Evolutionary conservation across 305 asterid genomes (phyloP), one percentile per base, ranked within the genome.

Genomic region (Ajuga reptans): DNA sequence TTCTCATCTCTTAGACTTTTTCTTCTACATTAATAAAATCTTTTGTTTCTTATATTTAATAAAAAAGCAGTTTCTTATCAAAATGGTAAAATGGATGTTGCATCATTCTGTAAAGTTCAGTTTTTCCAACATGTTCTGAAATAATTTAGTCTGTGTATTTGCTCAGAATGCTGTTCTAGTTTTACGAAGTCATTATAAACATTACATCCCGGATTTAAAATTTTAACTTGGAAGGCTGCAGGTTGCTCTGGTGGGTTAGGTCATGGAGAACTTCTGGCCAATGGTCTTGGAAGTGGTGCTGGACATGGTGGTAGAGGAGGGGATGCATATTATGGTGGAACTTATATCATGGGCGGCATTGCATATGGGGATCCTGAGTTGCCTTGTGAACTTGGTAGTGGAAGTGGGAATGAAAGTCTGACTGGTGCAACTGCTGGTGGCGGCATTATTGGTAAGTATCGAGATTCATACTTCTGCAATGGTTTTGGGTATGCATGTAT

Each of bases 261-360:
- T 65, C 91, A 69, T 54, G 97, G 96, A 67, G 82, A 77, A 81
- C 74, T 82, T 71, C 83, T 86, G 53, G 83, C 93, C 58, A 82
- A 68, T 66, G 96, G 93, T 74, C 81, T 85, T 29, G 74, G 85
- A 66, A 81, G 97, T 75, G 97, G 97, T 77, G 96, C 96, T 73
- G 97, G 97, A 68, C 93, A 91, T 83, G 97, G 97, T 72, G 97
- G 97, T 56, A 83, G 74, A 84, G 97, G 97, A 58, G 97, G 97
- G 58, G 95, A 87, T 84, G 84, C 88, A 15, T 91, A 82, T 77
- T 82, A 81, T 33, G 82, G 79, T 42, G 96, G 89, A 42, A 74
- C 76, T 54, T 85, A 82, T 73, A 73, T 87, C 43, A 74, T 53
- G 12, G 95, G 97, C 72, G 95, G 97, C 69, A 58, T 62, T 79